A percentile compares a stretch with the other conserved stretches of the same genome.
phyloP scores from a whole-genome alignment of 2,329 filamentous ascomycete genomes.

The Aspergillus neoniger region DNA sequence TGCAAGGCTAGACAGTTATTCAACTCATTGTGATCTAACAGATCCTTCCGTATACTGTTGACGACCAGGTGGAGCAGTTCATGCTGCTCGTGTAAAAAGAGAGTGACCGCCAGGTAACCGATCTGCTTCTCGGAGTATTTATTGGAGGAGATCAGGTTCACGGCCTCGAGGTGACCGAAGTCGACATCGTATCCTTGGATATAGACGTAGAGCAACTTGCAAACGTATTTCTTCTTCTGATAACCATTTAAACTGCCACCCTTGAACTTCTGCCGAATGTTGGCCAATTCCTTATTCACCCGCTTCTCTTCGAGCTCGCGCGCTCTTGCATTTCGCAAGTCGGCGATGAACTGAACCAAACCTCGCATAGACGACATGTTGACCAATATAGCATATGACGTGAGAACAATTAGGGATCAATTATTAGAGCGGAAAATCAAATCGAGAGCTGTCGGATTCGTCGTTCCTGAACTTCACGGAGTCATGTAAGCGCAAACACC shows the following conservation, averaged over 20 bases:
- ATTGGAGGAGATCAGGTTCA: slow-evolving; percentile 92
- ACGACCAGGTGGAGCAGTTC: slow-evolving; percentile 94
- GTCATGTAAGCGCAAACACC: slow-evolving; percentile 6
- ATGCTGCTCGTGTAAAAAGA: slow-evolving; percentile 96
- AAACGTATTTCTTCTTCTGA: slow-evolving; percentile 99
- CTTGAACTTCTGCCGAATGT: slow-evolving; percentile 98
- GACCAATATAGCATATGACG: slow-evolving; percentile 4
- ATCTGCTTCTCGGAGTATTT: slow-evolving; percentile 99
- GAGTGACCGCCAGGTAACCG: slow-evolving; percentile 93
- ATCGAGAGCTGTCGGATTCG: neutral
- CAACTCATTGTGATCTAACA: slow-evolving; percentile 92
- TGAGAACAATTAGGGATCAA: neutral
- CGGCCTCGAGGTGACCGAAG: slow-evolving; percentile 96
- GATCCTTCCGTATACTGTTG: slow-evolving; percentile 96
- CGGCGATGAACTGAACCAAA: slow-evolving; percentile 96
- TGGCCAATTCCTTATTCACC: slow-evolving; percentile 98
- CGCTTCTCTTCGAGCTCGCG: slow-evolving; percentile 97
- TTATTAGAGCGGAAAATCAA: neutral
- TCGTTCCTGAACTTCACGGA: neutral
- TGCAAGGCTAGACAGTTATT: slow-evolving; percentile 97
- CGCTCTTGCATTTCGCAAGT: slow-evolving; percentile 89
- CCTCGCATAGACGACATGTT: slow-evolving; percentile 60
- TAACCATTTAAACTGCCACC: slow-evolving; percentile 92
- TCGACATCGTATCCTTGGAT: slow-evolving; percentile 99
- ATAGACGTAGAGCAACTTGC: slow-evolving; percentile 99